A percentile compares a stretch with the other conserved stretches of the same genome.
phyloP scores from a whole-genome alignment of 2,329 filamentous ascomycete genomes.

The Shiraia bambusicola region DNA sequence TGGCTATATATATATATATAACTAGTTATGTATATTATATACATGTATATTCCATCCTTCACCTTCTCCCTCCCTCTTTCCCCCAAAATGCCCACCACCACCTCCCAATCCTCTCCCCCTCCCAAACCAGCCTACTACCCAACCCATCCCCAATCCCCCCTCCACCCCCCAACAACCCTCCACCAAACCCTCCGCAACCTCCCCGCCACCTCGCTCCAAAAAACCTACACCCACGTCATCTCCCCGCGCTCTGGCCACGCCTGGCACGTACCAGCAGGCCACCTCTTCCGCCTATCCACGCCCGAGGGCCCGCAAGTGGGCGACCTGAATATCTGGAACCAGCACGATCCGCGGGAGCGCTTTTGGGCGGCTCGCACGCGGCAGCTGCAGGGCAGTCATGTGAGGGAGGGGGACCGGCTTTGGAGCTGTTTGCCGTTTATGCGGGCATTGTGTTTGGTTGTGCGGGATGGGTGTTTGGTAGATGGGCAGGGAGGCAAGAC shows the following conservation, averaged over 20 bases:
- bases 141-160: conserved; percentile 30
- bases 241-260: conserved; percentile 73
- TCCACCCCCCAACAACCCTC: conserved; percentile 36
- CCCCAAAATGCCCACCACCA: neutral
- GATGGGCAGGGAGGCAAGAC: conserved; percentile 52
- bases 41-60: neutral
- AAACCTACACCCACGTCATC: conserved; percentile 49
- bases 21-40: too few relatives aligned
- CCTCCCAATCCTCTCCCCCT: conserved; percentile 15
- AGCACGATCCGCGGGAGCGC: conserved; percentile 72
- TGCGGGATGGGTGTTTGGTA: conserved; percentile 60
- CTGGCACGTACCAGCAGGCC: conserved; percentile 69
- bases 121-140: conserved; percentile 43
- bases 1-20: too few relatives aligned
- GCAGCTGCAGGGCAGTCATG: conserved; percentile 76
- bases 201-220: conserved; percentile 8
- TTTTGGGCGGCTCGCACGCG: conserved; percentile 81
- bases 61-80: neutral
- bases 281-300: conserved; percentile 71
- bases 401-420: conserved; percentile 69
- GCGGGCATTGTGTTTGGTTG: conserved; percentile 70
- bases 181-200: conserved; percentile 28
- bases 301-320: conserved; percentile 76
- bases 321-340: conserved; percentile 81
- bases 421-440: conserved; percentile 80